phyloP scores from a whole-genome alignment of 1,284 basidiomycete species.

The Naganishia sp. region DNA sequence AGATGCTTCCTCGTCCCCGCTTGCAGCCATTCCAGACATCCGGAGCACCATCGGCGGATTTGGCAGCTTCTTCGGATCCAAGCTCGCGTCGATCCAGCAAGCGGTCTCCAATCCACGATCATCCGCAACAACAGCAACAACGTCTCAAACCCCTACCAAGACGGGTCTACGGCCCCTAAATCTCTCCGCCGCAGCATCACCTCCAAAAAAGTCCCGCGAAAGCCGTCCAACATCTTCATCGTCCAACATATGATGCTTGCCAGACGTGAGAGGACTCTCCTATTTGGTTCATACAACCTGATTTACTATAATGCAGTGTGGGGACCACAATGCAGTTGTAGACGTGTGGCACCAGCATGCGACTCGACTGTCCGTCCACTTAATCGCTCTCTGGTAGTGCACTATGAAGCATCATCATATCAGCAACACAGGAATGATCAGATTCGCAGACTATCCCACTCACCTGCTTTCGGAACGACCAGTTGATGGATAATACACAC shows the following conservation, averaged over 20 bases:
- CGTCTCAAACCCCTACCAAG: neutral
- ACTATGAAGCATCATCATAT: neutral
- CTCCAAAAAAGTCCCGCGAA: slow-evolving; percentile 11
- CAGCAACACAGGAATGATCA: neutral
- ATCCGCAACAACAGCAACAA: neutral
- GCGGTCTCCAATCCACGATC: slow-evolving; percentile 6
- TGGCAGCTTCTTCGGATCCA: slow-evolving; percentile 47
- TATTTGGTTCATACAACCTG: neutral
- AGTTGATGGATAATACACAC: slow-evolving; percentile 74
- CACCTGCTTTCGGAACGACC: slow-evolving; percentile 49
- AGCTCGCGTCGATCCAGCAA: slow-evolving; percentile 38
- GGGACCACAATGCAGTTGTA: no score
- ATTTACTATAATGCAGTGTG: no score
- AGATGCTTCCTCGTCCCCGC: slow-evolving; percentile 15
- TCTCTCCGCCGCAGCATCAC: slow-evolving; percentile 22
- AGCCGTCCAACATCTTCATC: slow-evolving; percentile 9
- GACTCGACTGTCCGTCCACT: neutral
- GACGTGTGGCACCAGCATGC: neutral
- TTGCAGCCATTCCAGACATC: slow-evolving; percentile 37
- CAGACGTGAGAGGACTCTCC: neutral
- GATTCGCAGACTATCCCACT: neutral
- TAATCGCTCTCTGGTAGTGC: slow-evolving; percentile 10
- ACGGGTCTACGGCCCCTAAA: slow-evolving; percentile 21
- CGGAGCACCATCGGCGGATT: slow-evolving; percentile 46
- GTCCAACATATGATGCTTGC: neutral